A percentile compares a stretch with the other conserved stretches of the same genome.
Conservation (phyloP, 306 rosid genomes). For the Glycyrrhiza uralensis region DNA sequence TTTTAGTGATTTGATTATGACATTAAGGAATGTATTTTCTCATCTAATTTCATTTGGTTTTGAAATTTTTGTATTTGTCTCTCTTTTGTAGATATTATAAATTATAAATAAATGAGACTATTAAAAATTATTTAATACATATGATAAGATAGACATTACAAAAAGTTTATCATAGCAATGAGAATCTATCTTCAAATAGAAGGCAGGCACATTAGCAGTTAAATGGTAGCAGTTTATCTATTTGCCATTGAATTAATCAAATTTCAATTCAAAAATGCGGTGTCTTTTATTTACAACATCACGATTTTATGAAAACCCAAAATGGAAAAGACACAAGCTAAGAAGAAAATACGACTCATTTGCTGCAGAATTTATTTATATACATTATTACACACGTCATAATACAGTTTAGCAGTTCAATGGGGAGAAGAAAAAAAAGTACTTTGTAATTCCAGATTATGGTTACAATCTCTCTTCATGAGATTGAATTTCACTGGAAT, state of each 20-base stretch:
- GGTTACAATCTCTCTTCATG: neutral
- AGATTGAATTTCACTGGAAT: neutral
- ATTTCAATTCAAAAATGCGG: neutral
- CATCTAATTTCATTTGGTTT: no score
- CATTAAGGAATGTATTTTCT: no score
- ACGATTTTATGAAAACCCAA: neutral
- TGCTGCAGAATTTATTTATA: neutral
- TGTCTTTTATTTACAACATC: neutral
- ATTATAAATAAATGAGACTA: no score
- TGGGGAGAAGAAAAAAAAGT: neutral
- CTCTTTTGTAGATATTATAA: no score
- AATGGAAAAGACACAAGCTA: neutral
- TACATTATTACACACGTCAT: neutral
- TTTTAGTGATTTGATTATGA: no score
- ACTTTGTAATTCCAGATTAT: neutral
- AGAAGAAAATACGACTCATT: neutral
- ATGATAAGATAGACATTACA: no score
- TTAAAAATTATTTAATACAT: no score
- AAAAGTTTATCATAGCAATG: no score
- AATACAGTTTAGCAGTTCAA: neutral
- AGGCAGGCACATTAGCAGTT: no score
- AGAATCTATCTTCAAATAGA: no score
- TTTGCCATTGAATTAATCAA: neutral
- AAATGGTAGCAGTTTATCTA: neutral
- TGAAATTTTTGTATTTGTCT: no score